Evolutionary conservation across 2,329 filamentous ascomycete species (phyloP), one percentile per base, ranked within the genome.

Genomic region (Aurifilum marmelostoma): DNA sequence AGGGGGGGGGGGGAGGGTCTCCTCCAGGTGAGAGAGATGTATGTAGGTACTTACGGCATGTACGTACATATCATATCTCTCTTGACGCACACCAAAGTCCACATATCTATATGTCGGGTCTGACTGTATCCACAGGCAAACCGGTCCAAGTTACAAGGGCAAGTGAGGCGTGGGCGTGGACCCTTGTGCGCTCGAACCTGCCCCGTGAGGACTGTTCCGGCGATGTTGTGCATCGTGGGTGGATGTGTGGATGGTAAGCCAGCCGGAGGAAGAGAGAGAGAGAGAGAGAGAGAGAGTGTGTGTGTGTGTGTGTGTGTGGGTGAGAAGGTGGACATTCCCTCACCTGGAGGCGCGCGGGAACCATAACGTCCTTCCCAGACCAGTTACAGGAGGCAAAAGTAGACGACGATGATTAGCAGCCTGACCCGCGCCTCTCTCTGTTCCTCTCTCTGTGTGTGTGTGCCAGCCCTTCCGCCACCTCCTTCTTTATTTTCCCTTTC

Each of bases 201-300:
- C 66, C 63, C 37, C 54, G 59, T 37, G 63, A 65, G 63, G 66
- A 56, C 63, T 69, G 60, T 62, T 43, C 67, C 58, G 63, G 63
- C 47, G 32, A 67, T 69, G 63, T 66, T 56, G 47, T 56, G 67
- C 60, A 66, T 56, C 64, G 54, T 63, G 66, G 41, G 41, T 65
- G 60, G 63, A 56, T 63, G 52, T 16, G 50, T 54, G 39, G 50
- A 34, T 58, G 56, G 56, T 9, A 43, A 16, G 62, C 39, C 68
- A 50, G 12, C 43, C 67, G 47, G 58, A 47, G 32, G 50, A 39
- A 43, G 43, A 47, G 34, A 39, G 11, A 39, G 37, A 39, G 37
- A 39, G 37, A 39, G 37, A 2, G 37, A 5, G 34, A 37, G 34
- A 37, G 34, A 37, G 34, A 4, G 9, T 9, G 34, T n/a, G n/a